Evolutionary conservation across 305 asterid species (phyloP).

Genomic region (Fraxinus albicans): DNA sequence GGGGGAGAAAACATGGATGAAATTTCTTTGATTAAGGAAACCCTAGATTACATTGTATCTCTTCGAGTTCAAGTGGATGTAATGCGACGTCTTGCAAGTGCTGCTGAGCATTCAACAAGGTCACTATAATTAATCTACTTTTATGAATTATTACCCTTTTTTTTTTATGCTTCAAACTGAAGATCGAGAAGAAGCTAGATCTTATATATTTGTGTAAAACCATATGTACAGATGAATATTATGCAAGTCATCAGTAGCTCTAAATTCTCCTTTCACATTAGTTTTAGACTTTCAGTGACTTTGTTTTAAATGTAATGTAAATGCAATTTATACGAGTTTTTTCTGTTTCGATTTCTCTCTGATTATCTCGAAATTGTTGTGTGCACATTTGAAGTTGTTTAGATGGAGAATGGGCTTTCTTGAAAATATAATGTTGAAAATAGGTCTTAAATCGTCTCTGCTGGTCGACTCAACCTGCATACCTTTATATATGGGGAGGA

Average conservation of each 20-base stretch:
- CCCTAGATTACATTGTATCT: conserved; percentile 82
- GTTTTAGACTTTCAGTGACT: too few species aligned
- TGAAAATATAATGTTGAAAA: background rate
- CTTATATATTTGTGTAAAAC: background rate
- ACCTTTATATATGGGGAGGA: background rate
- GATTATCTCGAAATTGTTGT: background rate
- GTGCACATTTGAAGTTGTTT: background rate
- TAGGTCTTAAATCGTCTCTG: background rate
- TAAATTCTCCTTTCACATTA: background rate
- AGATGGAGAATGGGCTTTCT: background rate
- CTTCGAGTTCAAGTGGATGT: conserved; percentile 78
- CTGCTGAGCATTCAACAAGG: conserved; percentile 30
- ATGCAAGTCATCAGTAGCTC: background rate
- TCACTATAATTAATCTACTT: background rate
- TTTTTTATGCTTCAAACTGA: background rate
- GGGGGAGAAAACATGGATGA: conserved; percentile 76
- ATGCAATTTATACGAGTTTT: background rate
- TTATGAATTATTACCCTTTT: background rate
- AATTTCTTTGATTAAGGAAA: conserved; percentile 65
- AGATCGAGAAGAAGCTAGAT: background rate
- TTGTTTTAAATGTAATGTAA: too few species aligned
- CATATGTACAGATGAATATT: conserved; percentile 1
- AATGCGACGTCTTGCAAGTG: conserved; percentile 64
- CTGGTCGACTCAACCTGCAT: background rate
- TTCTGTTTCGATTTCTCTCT: background rate